Evolutionary conservation across 352 stramenopile genomes (phyloP).

Genomic region (Pythium aquatile): DNA sequence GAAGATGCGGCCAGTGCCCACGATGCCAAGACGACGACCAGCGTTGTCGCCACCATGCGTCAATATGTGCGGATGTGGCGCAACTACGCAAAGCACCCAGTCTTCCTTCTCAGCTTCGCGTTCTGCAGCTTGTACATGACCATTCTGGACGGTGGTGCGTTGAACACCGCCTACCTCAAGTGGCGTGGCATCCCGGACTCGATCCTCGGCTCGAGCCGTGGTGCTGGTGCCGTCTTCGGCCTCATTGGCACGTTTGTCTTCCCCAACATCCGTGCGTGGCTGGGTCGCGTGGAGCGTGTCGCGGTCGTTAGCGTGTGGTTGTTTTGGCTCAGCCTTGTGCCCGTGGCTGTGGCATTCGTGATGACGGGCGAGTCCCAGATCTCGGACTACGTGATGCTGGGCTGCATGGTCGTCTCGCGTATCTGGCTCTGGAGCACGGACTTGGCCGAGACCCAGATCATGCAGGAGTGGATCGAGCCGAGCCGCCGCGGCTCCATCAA

Average conservation of each 20-base stretch:
- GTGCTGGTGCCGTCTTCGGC: conserved; percentile 20
- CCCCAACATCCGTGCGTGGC: conserved; percentile 16
- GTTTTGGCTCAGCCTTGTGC: conserved; percentile 27
- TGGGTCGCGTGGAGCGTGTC: conserved; percentile 22
- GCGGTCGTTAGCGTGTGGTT: conserved; percentile 26
- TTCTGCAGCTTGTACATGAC: conserved; percentile 30
- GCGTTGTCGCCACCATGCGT: conserved; percentile 2
- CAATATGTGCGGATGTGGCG: conserved; percentile 24
- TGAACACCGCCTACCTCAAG: conserved; percentile 32
- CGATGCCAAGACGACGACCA: not conserved
- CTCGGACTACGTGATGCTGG: conserved; percentile 29
- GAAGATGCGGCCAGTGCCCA: conserved; percentile 19
- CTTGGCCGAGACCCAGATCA: conserved; percentile 29
- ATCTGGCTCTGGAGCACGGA: conserved; percentile 29
- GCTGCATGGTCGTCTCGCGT: conserved; percentile 21
- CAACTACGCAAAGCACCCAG: conserved; percentile 19
- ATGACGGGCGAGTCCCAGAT: conserved; percentile 21
- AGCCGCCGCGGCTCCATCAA: conserved; percentile 27
- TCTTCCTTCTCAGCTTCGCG: conserved; percentile 28
- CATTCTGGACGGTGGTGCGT: conserved; percentile 22
- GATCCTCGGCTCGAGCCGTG: conserved; percentile 19
- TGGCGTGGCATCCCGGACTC: conserved; percentile 29
- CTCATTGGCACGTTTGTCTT: conserved; percentile 28
- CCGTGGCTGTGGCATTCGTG: conserved; percentile 16
- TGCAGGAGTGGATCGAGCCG: conserved; percentile 30